Evolutionary conservation across 2,329 filamentous ascomycete genomes (phyloP).

Genomic region (Xylariaceae sp.): DNA sequence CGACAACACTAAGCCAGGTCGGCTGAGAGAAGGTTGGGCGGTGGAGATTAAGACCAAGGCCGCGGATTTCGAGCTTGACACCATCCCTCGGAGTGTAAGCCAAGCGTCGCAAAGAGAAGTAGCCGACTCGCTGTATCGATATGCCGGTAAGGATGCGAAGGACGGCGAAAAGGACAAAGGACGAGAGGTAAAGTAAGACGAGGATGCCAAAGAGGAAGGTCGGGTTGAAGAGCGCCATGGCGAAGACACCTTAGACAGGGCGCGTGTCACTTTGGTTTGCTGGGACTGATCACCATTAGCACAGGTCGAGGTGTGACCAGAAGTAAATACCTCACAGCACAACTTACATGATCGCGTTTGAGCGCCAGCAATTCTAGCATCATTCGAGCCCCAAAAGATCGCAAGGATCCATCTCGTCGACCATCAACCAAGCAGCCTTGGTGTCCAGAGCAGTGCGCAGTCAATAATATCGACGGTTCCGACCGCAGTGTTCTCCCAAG

Average conservation of each 20-base stretch:
- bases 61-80: slow-evolving; percentile 85
- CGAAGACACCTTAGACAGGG: slow-evolving; percentile 38
- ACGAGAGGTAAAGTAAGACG: slow-evolving; percentile 85
- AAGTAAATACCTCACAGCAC: background rate
- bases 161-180: slow-evolving; percentile 92
- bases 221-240: slow-evolving; percentile 71
- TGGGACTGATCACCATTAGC: slow-evolving; percentile 19
- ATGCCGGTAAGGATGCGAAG: slow-evolving; percentile 90
- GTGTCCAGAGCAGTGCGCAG: slow-evolving; percentile 6
- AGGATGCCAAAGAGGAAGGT: slow-evolving; percentile 87
- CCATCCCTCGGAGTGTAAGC: slow-evolving; percentile 90
- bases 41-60: slow-evolving; percentile 86
- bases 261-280: slow-evolving; percentile 36
- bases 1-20: slow-evolving; percentile 90
- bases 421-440: slow-evolving; percentile 9
- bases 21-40: slow-evolving; percentile 96
- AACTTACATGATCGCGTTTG: slow-evolving; percentile 33
- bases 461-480: background rate
- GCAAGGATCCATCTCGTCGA: slow-evolving; percentile 36
- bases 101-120: slow-evolving; percentile 87
- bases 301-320: background rate
- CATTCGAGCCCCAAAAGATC: slow-evolving; percentile 28
- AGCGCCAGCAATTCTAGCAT: slow-evolving; percentile 34
- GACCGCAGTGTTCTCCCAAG: too few species aligned
- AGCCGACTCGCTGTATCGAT: slow-evolving; percentile 94